phyloP scores from a whole-genome alignment of 2,329 filamentous ascomycete genomes.

The Trichoderma sp. region DNA sequence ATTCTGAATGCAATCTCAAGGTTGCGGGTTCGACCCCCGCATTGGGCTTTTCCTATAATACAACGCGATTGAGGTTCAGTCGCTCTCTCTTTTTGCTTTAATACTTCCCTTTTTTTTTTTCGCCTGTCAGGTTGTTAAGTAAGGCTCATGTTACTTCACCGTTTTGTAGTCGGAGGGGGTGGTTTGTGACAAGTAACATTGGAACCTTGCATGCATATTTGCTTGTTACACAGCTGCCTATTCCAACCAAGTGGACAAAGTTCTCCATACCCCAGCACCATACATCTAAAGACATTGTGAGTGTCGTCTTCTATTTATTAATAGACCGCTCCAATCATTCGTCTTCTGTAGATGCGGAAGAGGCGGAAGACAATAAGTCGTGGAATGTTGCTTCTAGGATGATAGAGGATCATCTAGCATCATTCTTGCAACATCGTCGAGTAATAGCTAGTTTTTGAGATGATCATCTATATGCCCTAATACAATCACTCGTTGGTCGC shows the following conservation, averaged over 20 bases:
- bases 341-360: not conserved
- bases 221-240: not conserved
- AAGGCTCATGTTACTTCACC: not conserved
- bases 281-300: not conserved
- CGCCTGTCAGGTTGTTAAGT: not conserved
- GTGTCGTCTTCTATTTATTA: not conserved
- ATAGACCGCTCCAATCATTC: not conserved
- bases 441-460: not conserved
- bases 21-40: slow-evolving; percentile 54
- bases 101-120: no score
- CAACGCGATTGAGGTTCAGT: not conserved
- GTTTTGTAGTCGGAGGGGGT: not conserved
- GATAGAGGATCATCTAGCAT: not conserved
- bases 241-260: not conserved
- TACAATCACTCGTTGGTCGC: not conserved
- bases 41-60: slow-evolving; percentile 41
- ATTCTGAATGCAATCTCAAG: slow-evolving; percentile 44
- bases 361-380: not conserved
- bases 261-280: not conserved
- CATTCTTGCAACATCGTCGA: not conserved
- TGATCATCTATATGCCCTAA: not conserved
- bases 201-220: not conserved
- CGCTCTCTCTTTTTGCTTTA: not conserved
- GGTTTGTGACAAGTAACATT: not conserved
- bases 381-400: not conserved